Base-by-base conservation (phyloP, 2,329 filamentous ascomycete genomes). In the Erysiphe pulchra region DNA sequence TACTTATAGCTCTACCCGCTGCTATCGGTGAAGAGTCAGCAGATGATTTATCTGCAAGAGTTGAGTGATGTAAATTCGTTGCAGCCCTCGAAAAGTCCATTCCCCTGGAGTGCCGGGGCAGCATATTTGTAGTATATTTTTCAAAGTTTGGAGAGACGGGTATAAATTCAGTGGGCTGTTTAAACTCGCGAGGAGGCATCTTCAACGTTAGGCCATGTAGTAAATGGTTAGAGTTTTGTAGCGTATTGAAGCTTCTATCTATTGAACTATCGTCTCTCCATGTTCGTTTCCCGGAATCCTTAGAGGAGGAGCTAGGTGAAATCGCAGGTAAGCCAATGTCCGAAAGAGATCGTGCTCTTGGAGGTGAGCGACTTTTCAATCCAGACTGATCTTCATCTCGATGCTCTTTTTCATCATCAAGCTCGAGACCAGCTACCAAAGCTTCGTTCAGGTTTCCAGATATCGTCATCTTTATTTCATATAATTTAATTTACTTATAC, bases 21-120 rank as follows among this genome's bases (percentile, higher is more conserved):
- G 90, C 77, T 12, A 79, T 86, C 0, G 90, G 90, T 0, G 86
- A 94, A 0, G 84, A 90, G 59, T 92, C 85, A 3, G 86, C 85
- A 5, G 82, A 90, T 0, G 82, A 80, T 59, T 79, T 74, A 53
- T 93, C 83, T 47, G 87, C 86, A 9, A 95, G 71, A 0, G 82
- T 95, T 14, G 87, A 94, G 61, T 95, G 90, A 62, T 95, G 90
- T 18, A 98, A 68, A 58, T 86, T 92, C 11, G 87, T 94, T 50
- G 84, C 90, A 11, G 86, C 86, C 53, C 87, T 73, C 37, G 87
- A 87, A 61, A 93, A 95, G 62, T 95, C 87, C 49, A 94, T 68
- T 39, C 87, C 87, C 47, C 87, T 75, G 30, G 86, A 94, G 49
- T 86, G 77, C 51, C 87, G 75, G 16, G 87, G 87, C 8, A 95